Conservation (phyloP, 2,329 filamentous ascomycete genomes). For the Arthrobotrys pseudoclavata region DNA sequence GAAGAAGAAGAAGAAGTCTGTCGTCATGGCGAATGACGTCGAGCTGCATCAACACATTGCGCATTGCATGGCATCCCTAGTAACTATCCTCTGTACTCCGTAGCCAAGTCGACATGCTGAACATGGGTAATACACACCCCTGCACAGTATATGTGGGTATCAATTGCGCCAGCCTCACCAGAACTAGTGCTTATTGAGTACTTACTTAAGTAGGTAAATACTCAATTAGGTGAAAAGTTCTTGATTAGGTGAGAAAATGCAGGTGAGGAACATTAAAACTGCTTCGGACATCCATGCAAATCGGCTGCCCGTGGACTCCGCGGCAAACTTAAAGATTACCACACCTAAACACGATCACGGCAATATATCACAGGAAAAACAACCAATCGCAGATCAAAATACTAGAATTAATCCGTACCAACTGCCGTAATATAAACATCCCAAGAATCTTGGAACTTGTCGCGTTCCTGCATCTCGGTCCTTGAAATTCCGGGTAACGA, state of each 20-base stretch:
- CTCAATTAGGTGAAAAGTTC: too few relatives aligned
- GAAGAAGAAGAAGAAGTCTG: background rate
- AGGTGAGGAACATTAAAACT: too few relatives aligned
- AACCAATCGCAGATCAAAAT: background rate
- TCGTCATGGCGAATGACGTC: constrained; percentile 1
- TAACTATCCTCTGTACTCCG: too few relatives aligned
- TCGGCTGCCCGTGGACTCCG: constrained; percentile 2
- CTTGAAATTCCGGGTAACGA: background rate
- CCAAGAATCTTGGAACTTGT: constrained; percentile 3
- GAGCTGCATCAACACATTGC: background rate
- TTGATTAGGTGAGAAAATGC: too few relatives aligned
- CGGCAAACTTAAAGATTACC: constrained; percentile 7
- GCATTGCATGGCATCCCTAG: too few relatives aligned
- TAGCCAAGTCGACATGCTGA: background rate
- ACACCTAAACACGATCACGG: background rate
- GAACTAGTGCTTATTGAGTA: background rate
- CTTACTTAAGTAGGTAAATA: background rate
- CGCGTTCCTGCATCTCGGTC: background rate
- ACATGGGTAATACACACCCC: too few relatives aligned
- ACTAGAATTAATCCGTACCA: background rate
- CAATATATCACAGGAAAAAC: background rate
- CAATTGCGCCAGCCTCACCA: too few relatives aligned
- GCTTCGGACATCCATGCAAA: background rate
- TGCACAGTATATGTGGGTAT: too few relatives aligned
- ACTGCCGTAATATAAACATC: background rate